These are phyloP conservation scores for Helotiales sp. DNA, from an alignment of 2,329 filamentous ascomycete genomes.

Conservation along the genomic window DNA sequence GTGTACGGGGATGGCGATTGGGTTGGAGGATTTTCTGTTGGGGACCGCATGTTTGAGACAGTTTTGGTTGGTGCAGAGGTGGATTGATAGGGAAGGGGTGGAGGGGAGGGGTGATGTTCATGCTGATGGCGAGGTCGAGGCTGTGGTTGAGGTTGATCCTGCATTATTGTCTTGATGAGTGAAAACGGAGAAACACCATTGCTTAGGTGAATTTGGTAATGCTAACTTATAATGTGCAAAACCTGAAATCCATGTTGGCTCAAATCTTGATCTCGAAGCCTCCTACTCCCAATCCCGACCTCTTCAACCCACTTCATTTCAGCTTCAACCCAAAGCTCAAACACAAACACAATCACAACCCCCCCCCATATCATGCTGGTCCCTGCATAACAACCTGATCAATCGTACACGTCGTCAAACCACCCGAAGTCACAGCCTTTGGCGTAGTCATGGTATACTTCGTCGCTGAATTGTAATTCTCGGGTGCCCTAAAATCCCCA, in stretches of 20 bases:
- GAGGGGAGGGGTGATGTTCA: neutral
- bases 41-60: constrained; percentile 11
- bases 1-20: constrained; percentile 19
- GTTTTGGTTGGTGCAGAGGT: constrained; percentile 23
- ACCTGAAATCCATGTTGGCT: too few relatives aligned
- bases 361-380: constrained; percentile 6
- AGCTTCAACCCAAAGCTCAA: neutral
- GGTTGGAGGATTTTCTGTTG: constrained; percentile 16
- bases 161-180: neutral
- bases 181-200: too few relatives aligned
- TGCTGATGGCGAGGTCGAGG: neutral
- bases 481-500: constrained; percentile 39
- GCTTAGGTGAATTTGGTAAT: too few relatives aligned
- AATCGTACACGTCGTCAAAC: constrained; percentile 35
- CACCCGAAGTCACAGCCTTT: constrained; percentile 43
- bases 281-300: too few relatives aligned
- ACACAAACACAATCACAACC: neutral
- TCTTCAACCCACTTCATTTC: too few relatives aligned
- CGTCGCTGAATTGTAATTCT: constrained; percentile 47
- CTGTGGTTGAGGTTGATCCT: neutral
- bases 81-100: constrained; percentile 17
- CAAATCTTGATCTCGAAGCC: neutral
- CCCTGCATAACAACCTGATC: constrained; percentile 23
- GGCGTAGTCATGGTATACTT: constrained; percentile 45
- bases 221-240: too few relatives aligned